phyloP scores from a whole-genome alignment of 352 stramenopile species.

The Phytophthora ohioensis region DNA sequence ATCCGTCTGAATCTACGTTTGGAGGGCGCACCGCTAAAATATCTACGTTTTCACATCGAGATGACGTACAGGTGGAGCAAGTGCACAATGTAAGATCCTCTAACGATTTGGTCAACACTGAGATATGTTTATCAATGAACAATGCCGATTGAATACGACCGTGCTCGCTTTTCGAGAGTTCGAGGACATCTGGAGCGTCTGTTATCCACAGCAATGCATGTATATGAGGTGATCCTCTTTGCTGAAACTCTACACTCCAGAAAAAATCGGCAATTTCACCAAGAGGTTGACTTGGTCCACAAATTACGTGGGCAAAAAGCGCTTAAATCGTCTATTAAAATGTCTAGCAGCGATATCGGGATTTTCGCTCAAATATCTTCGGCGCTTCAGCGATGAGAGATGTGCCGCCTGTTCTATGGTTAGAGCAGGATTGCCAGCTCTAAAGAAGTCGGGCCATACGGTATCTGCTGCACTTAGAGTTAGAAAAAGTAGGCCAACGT shows the following conservation, averaged over 20 bases:
- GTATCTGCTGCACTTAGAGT: constrained; percentile 3
- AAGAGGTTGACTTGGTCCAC: constrained; percentile 1
- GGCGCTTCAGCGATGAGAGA: neutral
- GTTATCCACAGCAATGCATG: constrained; percentile 32
- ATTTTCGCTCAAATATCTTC: constrained; percentile 1
- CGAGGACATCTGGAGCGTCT: constrained; percentile 17
- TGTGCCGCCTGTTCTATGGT: neutral
- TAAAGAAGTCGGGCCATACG: constrained; percentile 3
- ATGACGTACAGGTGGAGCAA: neutral
- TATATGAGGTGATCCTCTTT: constrained; percentile 30
- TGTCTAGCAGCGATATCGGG: constrained; percentile 30
- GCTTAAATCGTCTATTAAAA: constrained; percentile 32
- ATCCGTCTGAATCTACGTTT: neutral
- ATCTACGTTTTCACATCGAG: neutral
- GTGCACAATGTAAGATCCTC: neutral
- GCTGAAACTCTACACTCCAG: constrained; percentile 37
- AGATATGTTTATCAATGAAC: constrained; percentile 18
- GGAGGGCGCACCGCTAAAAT: neutral
- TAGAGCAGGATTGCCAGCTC: neutral
- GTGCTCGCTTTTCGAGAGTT: constrained; percentile 1
- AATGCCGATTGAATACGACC: neutral
- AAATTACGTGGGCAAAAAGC: constrained; percentile 21
- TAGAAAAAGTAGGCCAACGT: neutral
- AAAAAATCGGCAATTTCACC: constrained; percentile 32
- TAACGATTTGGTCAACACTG: neutral